Base-by-base conservation (phyloP, 1,139 yeast genomes). In the Debaryomyces udenii region DNA sequence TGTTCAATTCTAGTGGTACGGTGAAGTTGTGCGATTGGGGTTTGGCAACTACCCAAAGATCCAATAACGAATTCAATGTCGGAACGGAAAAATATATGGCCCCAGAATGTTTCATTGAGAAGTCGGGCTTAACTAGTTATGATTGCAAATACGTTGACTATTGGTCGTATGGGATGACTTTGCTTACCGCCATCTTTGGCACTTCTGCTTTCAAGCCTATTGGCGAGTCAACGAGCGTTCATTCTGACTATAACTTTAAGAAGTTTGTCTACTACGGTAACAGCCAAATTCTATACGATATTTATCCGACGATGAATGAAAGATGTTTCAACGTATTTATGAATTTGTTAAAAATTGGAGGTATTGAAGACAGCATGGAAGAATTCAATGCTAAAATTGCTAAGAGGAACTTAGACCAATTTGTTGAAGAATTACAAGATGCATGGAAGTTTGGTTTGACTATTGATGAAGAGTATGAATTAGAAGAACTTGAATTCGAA, bases 81-180 rank as follows among this genome's bases (percentile, higher is more conserved):
- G 83, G 83, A 29, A 76, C 81, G 6, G 81, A 77, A 49, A 76
- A 75, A 53, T 78, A 76, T 51, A 76, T 78, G 81, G 79, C 83
- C 0, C 83, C 83, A 1, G 83, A 78, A 49, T 68, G 63, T 45
- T 64, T 59, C 36, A 53, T 52, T 16, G 43, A 51, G 22, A 47
- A 51, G 34, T 50, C 50, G 17, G 55, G 54, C 24, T 45, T 56
- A 31, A 52, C 53, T 26, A 46, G 52, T n/a, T 67, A 68, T 45
- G 74, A 68, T 42, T 56, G 67, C 33, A 57, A 52, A 45, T 68
- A 56, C 43, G 66, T 66, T 27, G 76, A 66, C 53, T 70, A 59
- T 49, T 70, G 76, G 76, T 67, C 74, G 3, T 59, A 64, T 45
- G 76, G 77, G 20, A 52, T 67, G 42, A 61, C 81, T 3, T 45